These are phyloP conservation scores for Isoetes engelmannii DNA, from an alignment of 83 land plant genomes.

Conservation along the genomic window DNA sequence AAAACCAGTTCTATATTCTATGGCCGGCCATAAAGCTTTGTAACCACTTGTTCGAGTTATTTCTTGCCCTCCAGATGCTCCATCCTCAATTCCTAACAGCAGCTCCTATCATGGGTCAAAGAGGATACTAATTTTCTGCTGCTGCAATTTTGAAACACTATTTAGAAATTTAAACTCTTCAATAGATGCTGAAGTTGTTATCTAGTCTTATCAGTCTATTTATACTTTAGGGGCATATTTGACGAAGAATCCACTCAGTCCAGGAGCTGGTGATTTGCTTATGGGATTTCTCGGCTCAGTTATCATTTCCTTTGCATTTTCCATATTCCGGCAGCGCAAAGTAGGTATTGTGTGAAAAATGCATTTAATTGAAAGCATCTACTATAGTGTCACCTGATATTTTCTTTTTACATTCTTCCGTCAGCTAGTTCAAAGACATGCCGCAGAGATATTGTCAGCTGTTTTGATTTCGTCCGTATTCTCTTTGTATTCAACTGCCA, in stretches of 20 bases:
- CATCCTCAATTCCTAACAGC: no score
- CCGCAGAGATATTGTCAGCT: slow-evolving; percentile 83
- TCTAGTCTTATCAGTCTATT: no score
- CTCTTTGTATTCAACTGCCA: slow-evolving; percentile 91
- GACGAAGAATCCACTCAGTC: slow-evolving; percentile 69
- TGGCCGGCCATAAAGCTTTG: no score
- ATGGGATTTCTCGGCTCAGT: slow-evolving; percentile 98
- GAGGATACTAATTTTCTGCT: no score
- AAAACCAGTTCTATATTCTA: no score
- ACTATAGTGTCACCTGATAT: no score
- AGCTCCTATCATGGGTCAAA: no score
- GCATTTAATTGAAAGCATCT: background rate
- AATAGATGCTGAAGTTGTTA: no score
- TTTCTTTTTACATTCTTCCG: background rate
- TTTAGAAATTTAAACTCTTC: no score
- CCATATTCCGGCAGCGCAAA: slow-evolving; percentile 95
- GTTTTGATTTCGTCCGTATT: slow-evolving; percentile 67
- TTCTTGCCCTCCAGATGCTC: no score
- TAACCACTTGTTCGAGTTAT: no score
- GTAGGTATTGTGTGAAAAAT: slow-evolving; percentile 24
- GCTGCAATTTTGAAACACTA: no score
- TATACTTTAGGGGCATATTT: slow-evolving; percentile 57
- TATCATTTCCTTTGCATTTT: slow-evolving; percentile 94
- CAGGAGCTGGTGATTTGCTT: slow-evolving; percentile 95
- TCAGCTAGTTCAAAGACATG: slow-evolving; percentile 94